Evolutionary conservation across 116 monocot species (phyloP).

Genomic region (Iris pallida): DNA sequence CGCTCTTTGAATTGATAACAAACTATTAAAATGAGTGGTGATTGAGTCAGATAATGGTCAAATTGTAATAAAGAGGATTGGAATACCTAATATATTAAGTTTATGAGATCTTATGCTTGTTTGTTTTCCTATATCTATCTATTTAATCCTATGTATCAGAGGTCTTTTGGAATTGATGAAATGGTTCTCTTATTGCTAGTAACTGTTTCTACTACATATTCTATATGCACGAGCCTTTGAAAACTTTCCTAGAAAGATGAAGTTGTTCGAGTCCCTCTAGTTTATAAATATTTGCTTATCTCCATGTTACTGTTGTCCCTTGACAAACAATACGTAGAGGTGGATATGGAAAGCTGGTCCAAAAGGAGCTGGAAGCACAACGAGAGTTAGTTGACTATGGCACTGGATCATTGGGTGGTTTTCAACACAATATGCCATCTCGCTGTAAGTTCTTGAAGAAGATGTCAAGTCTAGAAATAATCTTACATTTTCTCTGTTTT

Average conservation of each 20-base stretch:
- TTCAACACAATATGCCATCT: slow-evolving; percentile 37
- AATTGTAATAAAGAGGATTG: too few relatives aligned
- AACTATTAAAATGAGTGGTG: too few relatives aligned
- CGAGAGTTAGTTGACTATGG: slow-evolving; percentile 96
- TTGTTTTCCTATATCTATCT: too few relatives aligned
- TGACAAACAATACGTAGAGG: slow-evolving; percentile 75
- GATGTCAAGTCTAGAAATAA: too few relatives aligned
- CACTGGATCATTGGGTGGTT: slow-evolving; percentile 61
- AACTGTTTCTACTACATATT: slow-evolving; percentile 1
- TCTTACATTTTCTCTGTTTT: too few relatives aligned
- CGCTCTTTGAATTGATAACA: too few relatives aligned
- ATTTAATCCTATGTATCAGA: too few relatives aligned
- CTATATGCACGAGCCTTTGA: neutral
- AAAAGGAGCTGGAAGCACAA: slow-evolving; percentile 89
- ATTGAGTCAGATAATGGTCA: too few relatives aligned
- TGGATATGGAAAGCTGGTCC: slow-evolving; percentile 96
- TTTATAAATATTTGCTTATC: neutral
- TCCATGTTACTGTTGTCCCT: slow-evolving; percentile 26
- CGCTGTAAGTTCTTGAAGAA: slow-evolving; percentile 53
- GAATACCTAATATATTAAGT: too few relatives aligned
- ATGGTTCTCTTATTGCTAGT: neutral
- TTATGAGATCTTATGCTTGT: too few relatives aligned
- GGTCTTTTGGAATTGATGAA: too few relatives aligned
- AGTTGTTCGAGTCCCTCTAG: neutral
- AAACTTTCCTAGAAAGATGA: neutral